These are phyloP conservation scores for Vaccinium myrtillus DNA, from an alignment of 148 eudicot species.

Conservation along the genomic window DNA sequence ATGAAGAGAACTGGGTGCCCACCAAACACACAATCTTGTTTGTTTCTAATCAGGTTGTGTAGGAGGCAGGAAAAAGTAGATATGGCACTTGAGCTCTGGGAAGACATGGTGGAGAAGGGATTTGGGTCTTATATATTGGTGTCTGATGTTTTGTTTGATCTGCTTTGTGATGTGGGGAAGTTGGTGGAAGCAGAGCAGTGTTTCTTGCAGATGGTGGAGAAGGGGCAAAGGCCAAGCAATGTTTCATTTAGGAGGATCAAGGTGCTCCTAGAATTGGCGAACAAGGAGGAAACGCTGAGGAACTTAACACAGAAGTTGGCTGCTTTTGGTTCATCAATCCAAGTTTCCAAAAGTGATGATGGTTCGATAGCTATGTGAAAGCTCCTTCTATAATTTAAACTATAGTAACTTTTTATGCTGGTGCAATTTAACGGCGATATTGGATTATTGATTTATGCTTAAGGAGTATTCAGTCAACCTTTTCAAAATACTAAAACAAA, in stretches of 20 bases:
- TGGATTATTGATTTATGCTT: no score
- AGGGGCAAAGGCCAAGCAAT: slow-evolving; percentile 80
- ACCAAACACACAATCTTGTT: slow-evolving; percentile 85
- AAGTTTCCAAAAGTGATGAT: slow-evolving; percentile 22
- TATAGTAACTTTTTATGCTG: no score
- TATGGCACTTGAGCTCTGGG: slow-evolving; percentile 85
- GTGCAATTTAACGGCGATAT: no score
- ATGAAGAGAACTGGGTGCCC: slow-evolving; percentile 72
- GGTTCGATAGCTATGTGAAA: background rate
- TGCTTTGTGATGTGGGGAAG: slow-evolving; percentile 80
- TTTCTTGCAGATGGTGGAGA: slow-evolving; percentile 85
- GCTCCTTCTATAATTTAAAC: no score
- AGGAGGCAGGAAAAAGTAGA: slow-evolving; percentile 77
- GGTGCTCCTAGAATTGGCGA: slow-evolving; percentile 90
- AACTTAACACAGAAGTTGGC: slow-evolving; percentile 62
- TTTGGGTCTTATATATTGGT: slow-evolving; percentile 76
- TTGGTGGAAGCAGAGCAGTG: slow-evolving; percentile 73
- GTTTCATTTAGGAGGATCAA: slow-evolving; percentile 79
- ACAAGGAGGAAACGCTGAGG: slow-evolving; percentile 49
- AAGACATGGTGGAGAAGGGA: slow-evolving; percentile 84
- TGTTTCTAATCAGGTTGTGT: slow-evolving; percentile 71
- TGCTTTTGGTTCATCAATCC: slow-evolving; percentile 39
- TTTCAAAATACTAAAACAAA: no score
- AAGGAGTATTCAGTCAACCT: no score
- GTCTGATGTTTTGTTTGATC: slow-evolving; percentile 77